Evolutionary conservation across 1,284 basidiomycete species (phyloP), one percentile per base, ranked within the genome.

Genomic region (Inonotus obliquus): DNA sequence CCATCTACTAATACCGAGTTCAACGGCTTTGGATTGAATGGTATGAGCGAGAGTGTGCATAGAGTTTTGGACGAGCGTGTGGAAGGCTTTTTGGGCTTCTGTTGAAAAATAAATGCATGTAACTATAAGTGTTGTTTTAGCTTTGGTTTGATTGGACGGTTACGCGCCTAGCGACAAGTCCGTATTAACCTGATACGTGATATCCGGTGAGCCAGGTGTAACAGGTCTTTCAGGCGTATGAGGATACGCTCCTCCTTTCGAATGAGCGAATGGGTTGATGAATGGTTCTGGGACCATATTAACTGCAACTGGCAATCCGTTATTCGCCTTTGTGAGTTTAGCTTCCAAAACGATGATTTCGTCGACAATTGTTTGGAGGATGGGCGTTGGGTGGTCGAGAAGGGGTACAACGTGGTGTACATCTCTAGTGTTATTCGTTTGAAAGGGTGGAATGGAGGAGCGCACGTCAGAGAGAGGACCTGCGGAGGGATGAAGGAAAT

Each of bases 221-320:
- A 54, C 39, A 11, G 39, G 53, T 13, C 60, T 54, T 11, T 7
- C n/a, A 9, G 60, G 45, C 5, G 49, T 23, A 29, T 63, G 61
- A 5, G 61, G 61, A 25, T 59, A 63, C 21, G 61, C 61, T 5
- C 61, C 61, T 1, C 61, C 57, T 17, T 29, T 29, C 17, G 57
- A 59, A 39, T 63, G 57, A 4, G 59, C 51, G 39, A 54, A 54
- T 17, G 59, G 38, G 19, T 54, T 60, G 19, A 52, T 14, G 56
- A 63, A 55, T 19, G 61, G 61, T 29, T 63, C 61, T 17, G 56
- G 39, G 13, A 27, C 49, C 45, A 54, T 48, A 25, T 21, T 57
- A 6, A 62, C 61, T n/a, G 53, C 29, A 49, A 62, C 45, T 11
- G 49, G 37, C 37, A 45, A 29, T 14, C 47, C 45, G n/a, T 51